Evolutionary conservation across 805 yeast species (phyloP), one percentile per base, ranked within the genome.

Genomic region (Jamesozyma rosinii): DNA sequence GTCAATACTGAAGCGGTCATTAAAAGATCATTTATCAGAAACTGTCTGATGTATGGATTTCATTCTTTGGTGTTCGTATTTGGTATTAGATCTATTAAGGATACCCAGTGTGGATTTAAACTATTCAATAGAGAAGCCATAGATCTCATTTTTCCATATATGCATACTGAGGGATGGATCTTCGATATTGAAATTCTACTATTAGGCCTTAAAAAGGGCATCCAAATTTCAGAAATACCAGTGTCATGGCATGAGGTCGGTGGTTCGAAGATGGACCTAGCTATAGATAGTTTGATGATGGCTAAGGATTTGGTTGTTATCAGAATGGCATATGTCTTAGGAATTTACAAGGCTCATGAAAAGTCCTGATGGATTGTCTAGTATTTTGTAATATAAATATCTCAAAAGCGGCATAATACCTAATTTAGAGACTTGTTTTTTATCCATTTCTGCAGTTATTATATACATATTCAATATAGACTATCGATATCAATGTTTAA

Each of bases 161-260:
- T 92, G 83, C 97, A 90, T 62, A 90, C 95, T 10, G 98, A 92
- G 64, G 81, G 97, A 41, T 92, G 98, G 98, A 92, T 92, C 31
- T 92, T 92, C 64, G 98, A 92, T 59, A 97, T 92, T 27, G 98
- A 92, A 66, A 76, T 90, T 14, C 69, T 92, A 51, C 75, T 92
- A 42, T 67, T 92, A 46, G 96, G 89, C 1, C 75, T 77, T 51
- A 70, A 84, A 48, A 86, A 86, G 59, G 53, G 64, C 0, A 79
- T 90, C 33, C 71, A 74, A 3, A 71, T 89, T 38, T 67, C 65
- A 41, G 98, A 92, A 66, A 76, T 89, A 17, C 79, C 96, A 9
- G 86, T 92, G 33, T 83, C 83, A 47, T 92, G 98, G 98, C 95
- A 88, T 64, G 98, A 92, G 64, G 92, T 92, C 37, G 94, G 76